Conservation (phyloP, 345 rosid species). For the Hibiscus trionum region DNA sequence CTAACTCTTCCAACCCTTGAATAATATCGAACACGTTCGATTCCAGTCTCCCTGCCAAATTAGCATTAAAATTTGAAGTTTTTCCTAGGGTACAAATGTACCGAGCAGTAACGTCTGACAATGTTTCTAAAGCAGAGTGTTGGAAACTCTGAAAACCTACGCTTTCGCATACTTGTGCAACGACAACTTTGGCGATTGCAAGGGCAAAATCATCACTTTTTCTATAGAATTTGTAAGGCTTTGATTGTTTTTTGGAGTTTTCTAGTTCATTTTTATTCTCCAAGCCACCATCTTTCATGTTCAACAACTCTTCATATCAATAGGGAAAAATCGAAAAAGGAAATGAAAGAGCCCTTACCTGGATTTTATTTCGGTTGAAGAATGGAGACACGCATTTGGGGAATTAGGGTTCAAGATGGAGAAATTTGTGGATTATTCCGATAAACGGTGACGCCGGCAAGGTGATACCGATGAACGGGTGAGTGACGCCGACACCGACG, state of each 20-base stretch:
- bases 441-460: no score
- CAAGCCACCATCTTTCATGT: conserved; percentile 83
- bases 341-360: not conserved
- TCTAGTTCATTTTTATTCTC: conserved; percentile 43
- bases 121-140: conserved; percentile 59
- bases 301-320: conserved; percentile 56
- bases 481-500: no score
- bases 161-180: conserved; percentile 67
- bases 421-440: no score
- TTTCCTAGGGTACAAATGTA: conserved; percentile 55
- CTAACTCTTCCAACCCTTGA: conserved; percentile 69
- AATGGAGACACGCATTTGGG: no score
- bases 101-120: conserved; percentile 47
- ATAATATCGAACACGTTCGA: conserved; percentile 54
- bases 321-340: not conserved
- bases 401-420: no score
- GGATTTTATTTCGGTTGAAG: not conserved
- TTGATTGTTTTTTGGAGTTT: conserved; percentile 6
- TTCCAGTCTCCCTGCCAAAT: conserved; percentile 58
- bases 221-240: not conserved
- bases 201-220: conserved; percentile 38
- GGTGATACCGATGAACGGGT: no score
- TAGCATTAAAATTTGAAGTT: conserved; percentile 45
- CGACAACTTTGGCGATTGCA: conserved; percentile 52
- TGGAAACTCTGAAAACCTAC: conserved; percentile 69